Evolutionary conservation across 208 protist species (phyloP).

Genomic region (Strigomonas galati): DNA sequence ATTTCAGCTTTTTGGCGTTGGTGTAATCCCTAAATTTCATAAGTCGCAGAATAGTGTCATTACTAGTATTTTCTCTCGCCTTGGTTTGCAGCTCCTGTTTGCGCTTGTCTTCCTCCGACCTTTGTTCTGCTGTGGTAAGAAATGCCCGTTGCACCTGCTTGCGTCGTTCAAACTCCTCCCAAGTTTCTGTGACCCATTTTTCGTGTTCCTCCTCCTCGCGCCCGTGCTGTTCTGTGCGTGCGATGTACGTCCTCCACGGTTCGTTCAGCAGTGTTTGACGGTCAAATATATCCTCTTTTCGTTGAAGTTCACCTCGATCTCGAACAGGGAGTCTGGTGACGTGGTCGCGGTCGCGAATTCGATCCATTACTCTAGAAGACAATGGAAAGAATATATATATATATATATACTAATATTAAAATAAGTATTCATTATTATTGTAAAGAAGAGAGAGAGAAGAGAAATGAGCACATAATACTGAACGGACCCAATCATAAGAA

Average conservation of each 20-base stretch:
- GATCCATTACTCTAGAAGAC: neutral
- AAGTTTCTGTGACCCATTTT: conserved; percentile 78
- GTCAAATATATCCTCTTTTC: conserved; percentile 54
- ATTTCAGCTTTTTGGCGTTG: conserved; percentile 14
- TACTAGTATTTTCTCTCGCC: conserved; percentile 15
- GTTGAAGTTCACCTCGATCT: neutral
- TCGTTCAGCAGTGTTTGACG: conserved; percentile 60
- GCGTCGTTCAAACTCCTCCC: conserved; percentile 51
- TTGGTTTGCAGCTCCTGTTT: conserved; percentile 2
- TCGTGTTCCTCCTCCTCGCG: conserved; percentile 39
- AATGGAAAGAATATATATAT: conserved; percentile 3
- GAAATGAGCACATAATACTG: neutral
- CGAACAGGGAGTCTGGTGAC: no score
- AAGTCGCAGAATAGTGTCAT: conserved; percentile 28
- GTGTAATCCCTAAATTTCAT: conserved; percentile 35
- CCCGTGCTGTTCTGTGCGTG: conserved; percentile 24
- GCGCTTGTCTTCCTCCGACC: conserved; percentile 21
- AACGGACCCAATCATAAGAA: neutral
- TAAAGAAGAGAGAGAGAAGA: neutral
- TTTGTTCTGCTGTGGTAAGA: conserved; percentile 24
- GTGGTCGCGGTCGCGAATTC: no score
- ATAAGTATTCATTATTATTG: neutral
- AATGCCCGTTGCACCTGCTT: conserved; percentile 30
- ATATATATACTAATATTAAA: no score
- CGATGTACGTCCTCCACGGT: conserved; percentile 45